A percentile compares a stretch with the other conserved stretches of the same genome.
phyloP scores from a whole-genome alignment of 1,284 basidiomycete species.

The Athelia sp. region DNA sequence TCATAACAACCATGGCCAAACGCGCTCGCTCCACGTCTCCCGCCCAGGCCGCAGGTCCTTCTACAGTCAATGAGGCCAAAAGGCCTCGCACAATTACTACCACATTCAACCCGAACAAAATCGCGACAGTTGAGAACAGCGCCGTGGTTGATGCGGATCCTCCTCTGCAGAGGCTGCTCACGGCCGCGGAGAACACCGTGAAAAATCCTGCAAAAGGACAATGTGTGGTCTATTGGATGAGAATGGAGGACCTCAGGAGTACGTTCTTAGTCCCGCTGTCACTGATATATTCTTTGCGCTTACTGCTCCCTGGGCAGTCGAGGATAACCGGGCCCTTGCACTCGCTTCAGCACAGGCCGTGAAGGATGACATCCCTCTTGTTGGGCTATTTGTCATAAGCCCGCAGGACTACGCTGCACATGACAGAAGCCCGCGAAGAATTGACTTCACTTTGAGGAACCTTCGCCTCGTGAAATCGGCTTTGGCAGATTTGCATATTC shows the following conservation, averaged over 20 bases:
- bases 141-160: conserved; percentile 60
- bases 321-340: conserved; percentile 79
- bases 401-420: conserved; percentile 85
- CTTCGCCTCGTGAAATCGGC: conserved; percentile 59
- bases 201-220: conserved; percentile 40
- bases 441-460: conserved; percentile 87
- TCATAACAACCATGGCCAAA: conserved; percentile 1
- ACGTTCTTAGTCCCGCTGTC: conserved; percentile 17
- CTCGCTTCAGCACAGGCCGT: conserved; percentile 65
- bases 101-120: conserved; percentile 47
- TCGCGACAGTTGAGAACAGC: conserved; percentile 62
- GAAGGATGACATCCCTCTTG: conserved; percentile 60
- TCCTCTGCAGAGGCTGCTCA: conserved; percentile 55
- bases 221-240: conserved; percentile 87
- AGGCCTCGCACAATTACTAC: neutral
- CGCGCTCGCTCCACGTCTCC: neutral
- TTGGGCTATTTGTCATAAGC: conserved; percentile 76
- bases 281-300: conserved; percentile 3
- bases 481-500: conserved; percentile 69
- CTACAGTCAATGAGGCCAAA: neutral
- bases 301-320: conserved; percentile 41
- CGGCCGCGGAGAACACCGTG: conserved; percentile 32
- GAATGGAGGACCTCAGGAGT: conserved; percentile 86
- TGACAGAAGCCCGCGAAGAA: conserved; percentile 71
- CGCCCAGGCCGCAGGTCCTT: neutral